A percentile compares a stretch with the other conserved stretches of the same genome.
Conservation (phyloP, 192 early-diverging fungal species). For the Piromyces sp. region DNA sequence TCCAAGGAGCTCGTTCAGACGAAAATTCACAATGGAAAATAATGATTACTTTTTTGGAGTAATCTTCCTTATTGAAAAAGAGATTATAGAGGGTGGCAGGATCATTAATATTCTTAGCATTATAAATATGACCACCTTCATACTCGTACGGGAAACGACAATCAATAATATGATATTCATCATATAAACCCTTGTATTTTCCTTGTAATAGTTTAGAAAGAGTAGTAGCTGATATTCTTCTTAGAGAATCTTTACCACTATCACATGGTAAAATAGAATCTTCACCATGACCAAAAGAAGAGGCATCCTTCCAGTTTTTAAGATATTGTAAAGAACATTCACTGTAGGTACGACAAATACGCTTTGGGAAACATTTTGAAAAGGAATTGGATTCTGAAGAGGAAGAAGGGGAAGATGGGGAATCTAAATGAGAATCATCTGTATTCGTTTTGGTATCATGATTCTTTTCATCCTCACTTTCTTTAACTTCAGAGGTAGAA, state of each 20-base stretch:
- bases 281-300: neutral
- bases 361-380: neutral
- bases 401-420: neutral
- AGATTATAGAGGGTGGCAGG: slow-evolving; percentile 34
- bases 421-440: neutral
- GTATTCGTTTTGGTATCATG: neutral
- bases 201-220: slow-evolving; percentile 49
- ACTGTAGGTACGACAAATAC: neutral
- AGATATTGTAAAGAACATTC: neutral
- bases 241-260: slow-evolving; percentile 31
- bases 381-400: neutral
- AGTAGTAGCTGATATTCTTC: slow-evolving; percentile 38
- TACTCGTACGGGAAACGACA: slow-evolving; percentile 79
- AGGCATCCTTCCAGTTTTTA: neutral
- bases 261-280: neutral
- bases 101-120: slow-evolving; percentile 52
- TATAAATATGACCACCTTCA: slow-evolving; percentile 62
- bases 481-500: neutral
- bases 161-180: slow-evolving; percentile 55
- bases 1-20: slow-evolving; percentile 56
- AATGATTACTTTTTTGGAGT: slow-evolving; percentile 26
- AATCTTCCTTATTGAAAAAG: slow-evolving; percentile 21
- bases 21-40: slow-evolving; percentile 83
- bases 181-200: slow-evolving; percentile 29
- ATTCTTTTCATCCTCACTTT: neutral